Evolutionary conservation across 2,329 filamentous ascomycete species (phyloP), one percentile per base, ranked within the genome.

Genomic region (Alternaria arborescens): DNA sequence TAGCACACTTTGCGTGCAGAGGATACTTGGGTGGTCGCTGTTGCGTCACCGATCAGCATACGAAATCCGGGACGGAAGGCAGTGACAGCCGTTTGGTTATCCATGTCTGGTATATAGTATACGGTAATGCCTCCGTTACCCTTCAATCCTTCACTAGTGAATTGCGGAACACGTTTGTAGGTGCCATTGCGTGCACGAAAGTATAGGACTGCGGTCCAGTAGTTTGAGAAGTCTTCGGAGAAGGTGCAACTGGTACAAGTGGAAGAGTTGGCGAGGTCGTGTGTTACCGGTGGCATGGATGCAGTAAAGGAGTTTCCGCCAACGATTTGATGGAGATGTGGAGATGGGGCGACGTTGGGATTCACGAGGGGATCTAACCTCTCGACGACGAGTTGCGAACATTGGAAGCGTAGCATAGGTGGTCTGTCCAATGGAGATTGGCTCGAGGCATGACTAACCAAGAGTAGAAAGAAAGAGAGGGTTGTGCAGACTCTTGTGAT

Each of bases 51-150:
- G 3, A 78, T 74, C 7, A 82, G 76, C 80, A 82, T 82, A 38
- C 81, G 78, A 75, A 82, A 82, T 4, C 81, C 79, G 5, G 83
- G 73, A 18, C 91, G 90, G 81, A 93, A 93, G 11, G 90, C 82
- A 14, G 88, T 82, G 67, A 91, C 60, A 28, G 34, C 38, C 38
- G 41, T 54, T 14, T 51, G 32, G 24, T 70, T 70, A 10, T 61
- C 55, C 3, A 60, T 46, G 8, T 52, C 53, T 2, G 72, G 61
- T 34, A 71, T 73, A 44, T 75, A 75, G 48, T 75, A 75, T 3
- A 75, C 67, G 4, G 69, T 72, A 14, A 75, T 70, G 12, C 72
- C 72, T n/a, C 61, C 72, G 10, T 57, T 61, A 2, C 68, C 69
- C 11, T 55, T 58, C 4, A 75, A 59, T 8, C 65, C 62, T 30